These are phyloP conservation scores for Aureobasidium sp. DNA, from an alignment of 2,329 filamentous ascomycete species.

Conservation along the genomic window DNA sequence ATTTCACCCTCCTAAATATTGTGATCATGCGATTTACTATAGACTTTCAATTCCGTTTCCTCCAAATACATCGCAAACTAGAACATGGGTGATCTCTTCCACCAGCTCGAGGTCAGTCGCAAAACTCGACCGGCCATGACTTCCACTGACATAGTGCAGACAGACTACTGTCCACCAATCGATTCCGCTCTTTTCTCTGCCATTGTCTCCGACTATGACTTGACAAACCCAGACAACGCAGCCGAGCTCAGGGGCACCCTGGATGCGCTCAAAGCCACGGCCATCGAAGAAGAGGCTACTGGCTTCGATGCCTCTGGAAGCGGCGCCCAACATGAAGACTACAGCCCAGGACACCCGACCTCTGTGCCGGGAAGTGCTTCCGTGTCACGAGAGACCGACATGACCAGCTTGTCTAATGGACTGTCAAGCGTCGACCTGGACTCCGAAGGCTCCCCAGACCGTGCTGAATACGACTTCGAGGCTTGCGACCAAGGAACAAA, in stretches of 20 bases:
- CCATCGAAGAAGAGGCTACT: slow-evolving; percentile 56
- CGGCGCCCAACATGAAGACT: slow-evolving; percentile 37
- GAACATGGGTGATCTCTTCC: slow-evolving; percentile 18
- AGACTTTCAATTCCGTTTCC: slow-evolving; percentile 1
- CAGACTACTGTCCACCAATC: slow-evolving; percentile 65
- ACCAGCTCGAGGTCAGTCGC: slow-evolving; percentile 17
- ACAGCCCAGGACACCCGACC: slow-evolving; percentile 27
- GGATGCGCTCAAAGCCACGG: slow-evolving; percentile 58
- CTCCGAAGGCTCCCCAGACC: slow-evolving; percentile 22
- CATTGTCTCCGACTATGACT: slow-evolving; percentile 67
- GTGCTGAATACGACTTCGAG: slow-evolving; percentile 29
- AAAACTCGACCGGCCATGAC: not conserved
- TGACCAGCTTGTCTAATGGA: slow-evolving; percentile 43
- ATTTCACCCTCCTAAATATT: not conserved
- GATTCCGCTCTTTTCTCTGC: slow-evolving; percentile 73
- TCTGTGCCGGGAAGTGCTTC: slow-evolving; percentile 34
- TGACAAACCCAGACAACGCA: slow-evolving; percentile 47
- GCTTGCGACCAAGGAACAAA: slow-evolving; percentile 55
- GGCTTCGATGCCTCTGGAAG: slow-evolving; percentile 75
- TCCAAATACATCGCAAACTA: not conserved
- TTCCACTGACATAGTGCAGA: slow-evolving; percentile 36
- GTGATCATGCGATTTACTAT: slow-evolving; percentile 15
- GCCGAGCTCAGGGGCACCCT: slow-evolving; percentile 53
- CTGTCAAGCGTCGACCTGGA: slow-evolving; percentile 32
- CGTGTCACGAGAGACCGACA: slow-evolving; percentile 43